Base-by-base conservation (phyloP, 2,329 filamentous ascomycete genomes). In the Beauveria australis region DNA sequence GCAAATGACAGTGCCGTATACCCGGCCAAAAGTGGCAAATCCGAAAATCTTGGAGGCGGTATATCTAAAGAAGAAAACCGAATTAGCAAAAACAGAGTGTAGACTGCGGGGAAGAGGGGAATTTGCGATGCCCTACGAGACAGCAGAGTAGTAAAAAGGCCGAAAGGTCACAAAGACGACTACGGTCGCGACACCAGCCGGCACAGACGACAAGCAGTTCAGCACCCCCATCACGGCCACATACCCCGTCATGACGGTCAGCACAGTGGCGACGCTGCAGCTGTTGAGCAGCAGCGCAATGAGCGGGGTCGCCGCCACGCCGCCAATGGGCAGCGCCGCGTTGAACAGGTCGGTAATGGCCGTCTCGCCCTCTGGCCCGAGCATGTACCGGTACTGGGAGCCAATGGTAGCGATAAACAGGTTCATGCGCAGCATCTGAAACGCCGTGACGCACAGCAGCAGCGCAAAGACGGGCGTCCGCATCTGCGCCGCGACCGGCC, bases 11-110 rank as follows among this genome's bases (percentile, higher is more conserved):
- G 89, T 79, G 16, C 89, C 89, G 69, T 92, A 92, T 16, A 92
- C 87, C 63, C 89, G 89, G 12, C 89, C 89, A 63, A 92, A 92
- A 0, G 88, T 91, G n/a, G 83, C 81, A 69, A 91, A 91, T 3
- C 89, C 89, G 66, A 92, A 92, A 2, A 91, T 87, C 69, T 91
- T 91, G 30, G 41, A 59, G 18, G 37, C 58, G 14, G 43, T 53
- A 64, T 61, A 67, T 63, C 37, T 47, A 16, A 8, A 3, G 1
- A 3, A 1, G 0, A 28, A 8, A 28, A 28, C 1, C 22, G 10
- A 37, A 37, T 24, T 65, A 9, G 53, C 52, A 26, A 43, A 61
- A 43, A 6, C 5, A 0, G 14, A 28, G 16, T 6, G 33, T 16
- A 37, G 14, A 33, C n/a, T n/a, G n/a, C n/a, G n/a, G n/a, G 22